Percentiles rank a stretch among this genome's conserved stretches.
Evolutionary conservation across 2,329 filamentous ascomycete species (phyloP).

Genomic region (Didymella pomorum): DNA sequence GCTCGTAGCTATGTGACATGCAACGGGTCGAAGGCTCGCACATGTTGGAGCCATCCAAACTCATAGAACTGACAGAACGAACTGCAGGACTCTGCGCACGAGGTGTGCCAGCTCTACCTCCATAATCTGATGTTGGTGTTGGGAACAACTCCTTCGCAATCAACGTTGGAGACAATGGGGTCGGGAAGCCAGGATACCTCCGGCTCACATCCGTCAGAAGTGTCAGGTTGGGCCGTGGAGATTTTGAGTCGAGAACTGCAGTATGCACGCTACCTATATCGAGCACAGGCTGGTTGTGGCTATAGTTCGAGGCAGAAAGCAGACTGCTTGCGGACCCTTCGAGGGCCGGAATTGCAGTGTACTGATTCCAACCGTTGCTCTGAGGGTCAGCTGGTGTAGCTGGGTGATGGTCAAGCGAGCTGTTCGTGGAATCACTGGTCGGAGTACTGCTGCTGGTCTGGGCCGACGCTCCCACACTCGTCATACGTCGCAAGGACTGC

Average conservation of each 20-base stretch:
- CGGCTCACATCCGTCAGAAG: conserved; percentile 40
- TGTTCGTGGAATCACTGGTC: conserved; percentile 27
- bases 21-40: conserved; percentile 29
- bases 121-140: conserved; percentile 35
- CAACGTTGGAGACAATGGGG: conserved; percentile 40
- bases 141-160: conserved; percentile 41
- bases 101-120: conserved; percentile 22
- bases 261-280: conserved; percentile 29
- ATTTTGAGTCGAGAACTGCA: conserved; percentile 8
- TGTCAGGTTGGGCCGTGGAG: conserved; percentile 27
- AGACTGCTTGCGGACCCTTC: conserved; percentile 2
- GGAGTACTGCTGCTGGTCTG: conserved; percentile 25
- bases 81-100: conserved; percentile 22
- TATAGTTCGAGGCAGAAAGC: neutral
- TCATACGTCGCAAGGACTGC: conserved; percentile 42
- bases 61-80: conserved; percentile 33
- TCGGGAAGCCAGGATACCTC: conserved; percentile 46
- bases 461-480: conserved; percentile 36
- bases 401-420: conserved; percentile 21
- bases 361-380: neutral
- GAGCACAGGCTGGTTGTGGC: conserved; percentile 21
- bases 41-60: conserved; percentile 38
- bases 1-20: conserved; percentile 25
- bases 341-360: conserved; percentile 1
- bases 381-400: conserved; percentile 2